phyloP scores from a whole-genome alignment of 2,329 filamentous ascomycete genomes.

The Ophiostoma sp. region DNA sequence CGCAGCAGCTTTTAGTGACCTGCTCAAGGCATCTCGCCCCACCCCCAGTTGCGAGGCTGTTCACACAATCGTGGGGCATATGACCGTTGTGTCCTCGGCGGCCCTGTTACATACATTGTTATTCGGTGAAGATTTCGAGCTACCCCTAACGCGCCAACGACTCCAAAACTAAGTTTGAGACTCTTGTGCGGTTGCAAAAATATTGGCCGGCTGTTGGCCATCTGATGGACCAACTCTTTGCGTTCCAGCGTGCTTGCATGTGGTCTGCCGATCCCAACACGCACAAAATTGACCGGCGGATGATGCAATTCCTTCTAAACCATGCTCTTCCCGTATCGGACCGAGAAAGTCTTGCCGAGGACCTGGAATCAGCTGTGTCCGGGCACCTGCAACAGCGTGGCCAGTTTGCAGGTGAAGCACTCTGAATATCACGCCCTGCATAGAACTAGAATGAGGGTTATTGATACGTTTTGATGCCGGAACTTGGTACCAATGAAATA shows the following conservation, averaged over 20 bases:
- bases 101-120: conserved; percentile 4
- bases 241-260: conserved; percentile 13
- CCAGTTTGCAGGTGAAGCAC: conserved; percentile 10
- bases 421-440: not conserved
- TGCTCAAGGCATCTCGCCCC: not conserved
- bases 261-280: conserved; percentile 10
- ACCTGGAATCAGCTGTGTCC: not conserved
- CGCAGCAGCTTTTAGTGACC: conserved; percentile 10
- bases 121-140: conserved; percentile 4
- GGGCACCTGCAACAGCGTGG: conserved; percentile 10
- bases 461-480: not conserved
- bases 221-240: conserved; percentile 9
- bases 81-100: conserved; percentile 7
- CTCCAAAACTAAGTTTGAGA: conserved; percentile 8
- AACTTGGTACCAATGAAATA: no score
- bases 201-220: conserved; percentile 9
- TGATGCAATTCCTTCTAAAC: not conserved
- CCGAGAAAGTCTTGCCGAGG: conserved; percentile 9
- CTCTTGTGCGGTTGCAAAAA: not conserved
- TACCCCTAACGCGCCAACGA: not conserved
- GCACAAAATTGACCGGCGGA: conserved; percentile 12
- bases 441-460: not conserved
- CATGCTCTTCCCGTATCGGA: conserved; percentile 12
- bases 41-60: conserved; percentile 8
- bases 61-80: conserved; percentile 11